phyloP scores from a whole-genome alignment of 1,284 basidiomycete genomes.

The Xerocomus alliaceus region DNA sequence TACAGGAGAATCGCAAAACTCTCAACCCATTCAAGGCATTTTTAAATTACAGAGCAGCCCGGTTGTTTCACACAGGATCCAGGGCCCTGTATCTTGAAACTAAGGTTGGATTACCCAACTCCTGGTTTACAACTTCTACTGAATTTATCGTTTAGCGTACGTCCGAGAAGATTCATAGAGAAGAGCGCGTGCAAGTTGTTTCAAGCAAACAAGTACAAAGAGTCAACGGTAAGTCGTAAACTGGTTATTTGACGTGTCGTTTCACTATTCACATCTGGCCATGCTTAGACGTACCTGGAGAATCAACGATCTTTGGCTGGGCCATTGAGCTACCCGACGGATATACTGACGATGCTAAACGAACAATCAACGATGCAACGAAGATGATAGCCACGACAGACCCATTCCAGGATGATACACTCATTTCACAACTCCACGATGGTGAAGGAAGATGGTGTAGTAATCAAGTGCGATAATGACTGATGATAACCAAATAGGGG shows the following conservation, averaged over 20 bases:
- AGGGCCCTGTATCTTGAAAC: conserved; percentile 3
- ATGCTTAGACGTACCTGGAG: background rate
- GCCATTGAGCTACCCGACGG: conserved; percentile 8
- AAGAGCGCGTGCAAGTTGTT: background rate
- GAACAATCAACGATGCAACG: conserved; percentile 6
- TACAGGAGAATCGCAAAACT: conserved; percentile 5
- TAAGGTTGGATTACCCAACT: background rate
- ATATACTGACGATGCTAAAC: background rate
- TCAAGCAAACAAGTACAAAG: conserved; percentile 1
- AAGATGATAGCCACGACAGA: background rate
- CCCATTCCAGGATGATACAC: conserved; percentile 11
- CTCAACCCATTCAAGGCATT: conserved; percentile 19
- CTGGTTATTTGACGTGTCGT: background rate
- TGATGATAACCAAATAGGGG: conserved; percentile 11
- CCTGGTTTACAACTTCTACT: background rate
- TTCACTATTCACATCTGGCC: background rate
- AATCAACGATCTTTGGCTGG: background rate
- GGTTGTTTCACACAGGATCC: conserved; percentile 12
- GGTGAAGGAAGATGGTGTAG: conserved; percentile 10
- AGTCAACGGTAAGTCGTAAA: background rate
- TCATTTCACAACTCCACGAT: conserved; percentile 10
- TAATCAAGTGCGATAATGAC: background rate
- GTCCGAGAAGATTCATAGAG: conserved; percentile 18
- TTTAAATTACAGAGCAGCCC: background rate
- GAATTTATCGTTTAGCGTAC: conserved; percentile 8